Conservation (phyloP, 805 yeast genomes). For the Hanseniaspora jakobsenii region DNA sequence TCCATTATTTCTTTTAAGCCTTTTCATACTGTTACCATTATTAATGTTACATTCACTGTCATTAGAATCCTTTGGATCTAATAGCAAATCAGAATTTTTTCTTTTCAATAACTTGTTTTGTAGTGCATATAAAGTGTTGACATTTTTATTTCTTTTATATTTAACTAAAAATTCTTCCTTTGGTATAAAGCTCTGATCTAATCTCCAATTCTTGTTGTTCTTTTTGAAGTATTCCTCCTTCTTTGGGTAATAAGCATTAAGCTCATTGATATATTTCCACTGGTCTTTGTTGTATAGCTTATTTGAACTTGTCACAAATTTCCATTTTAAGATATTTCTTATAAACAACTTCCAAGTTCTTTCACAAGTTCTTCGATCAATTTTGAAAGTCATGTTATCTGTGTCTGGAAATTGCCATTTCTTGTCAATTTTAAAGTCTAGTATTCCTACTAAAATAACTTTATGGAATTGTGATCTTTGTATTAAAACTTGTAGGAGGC, state of each 20-base stretch:
- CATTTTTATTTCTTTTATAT: constrained; percentile 11
- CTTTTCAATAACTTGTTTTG: constrained; percentile 14
- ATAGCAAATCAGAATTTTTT: constrained; percentile 2
- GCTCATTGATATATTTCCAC: constrained; percentile 13
- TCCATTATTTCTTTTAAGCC: constrained; percentile 7
- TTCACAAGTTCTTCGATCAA: constrained; percentile 52
- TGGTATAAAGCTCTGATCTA: constrained; percentile 21
- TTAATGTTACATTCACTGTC: no score
- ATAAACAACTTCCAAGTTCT: constrained; percentile 35
- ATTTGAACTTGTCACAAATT: constrained; percentile 1
- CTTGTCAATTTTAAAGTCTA: constrained; percentile 49
- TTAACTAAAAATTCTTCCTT: constrained; percentile 21
- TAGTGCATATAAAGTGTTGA: constrained; percentile 4
- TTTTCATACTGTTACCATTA: no score
- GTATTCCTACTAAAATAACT: constrained; percentile 46
- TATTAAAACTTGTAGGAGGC: constrained; percentile 5
- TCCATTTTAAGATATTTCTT: constrained; percentile 25
- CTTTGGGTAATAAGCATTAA: constrained; percentile 8
- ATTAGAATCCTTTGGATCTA: not conserved
- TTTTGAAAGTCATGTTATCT: constrained; percentile 34
- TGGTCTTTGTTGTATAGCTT: constrained; percentile 12
- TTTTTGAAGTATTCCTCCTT: constrained; percentile 13
- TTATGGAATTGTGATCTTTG: constrained; percentile 49
- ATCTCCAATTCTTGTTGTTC: constrained; percentile 12
- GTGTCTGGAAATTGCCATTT: constrained; percentile 38